phyloP scores from a whole-genome alignment of 257 asterid genomes.

The Cynanchum wilfordii region DNA sequence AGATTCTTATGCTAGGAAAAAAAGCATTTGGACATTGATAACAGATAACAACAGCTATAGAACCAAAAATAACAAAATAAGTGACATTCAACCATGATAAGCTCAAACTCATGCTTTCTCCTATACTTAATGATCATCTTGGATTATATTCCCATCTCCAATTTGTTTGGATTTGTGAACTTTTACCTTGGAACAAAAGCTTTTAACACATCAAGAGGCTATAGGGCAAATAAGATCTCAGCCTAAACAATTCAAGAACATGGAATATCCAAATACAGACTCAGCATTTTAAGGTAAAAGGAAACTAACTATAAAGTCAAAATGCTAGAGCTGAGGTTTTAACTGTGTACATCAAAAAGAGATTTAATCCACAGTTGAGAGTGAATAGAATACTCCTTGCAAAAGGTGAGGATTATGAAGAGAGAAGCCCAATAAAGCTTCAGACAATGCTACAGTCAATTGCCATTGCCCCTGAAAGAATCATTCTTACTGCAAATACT shows the following conservation, averaged over 20 bases:
- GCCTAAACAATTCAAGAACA: neutral
- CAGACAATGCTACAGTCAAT: neutral
- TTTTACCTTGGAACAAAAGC: neutral
- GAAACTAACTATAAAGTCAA: neutral
- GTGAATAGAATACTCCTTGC: neutral
- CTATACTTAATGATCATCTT: neutral
- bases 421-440: neutral
- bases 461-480: neutral
- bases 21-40: neutral
- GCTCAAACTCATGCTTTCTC: neutral
- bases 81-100: neutral
- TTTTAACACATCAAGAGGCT: neutral
- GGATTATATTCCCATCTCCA: neutral
- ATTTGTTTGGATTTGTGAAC: neutral
- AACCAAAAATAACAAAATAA: neutral
- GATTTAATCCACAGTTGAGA: neutral
- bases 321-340: neutral
- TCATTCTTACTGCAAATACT: neutral
- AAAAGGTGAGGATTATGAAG: neutral
- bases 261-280: neutral
- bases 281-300: too few species aligned
- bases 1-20: neutral
- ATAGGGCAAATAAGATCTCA: neutral
- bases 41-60: neutral
- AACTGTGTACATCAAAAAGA: neutral